Percentiles rank a stretch among this genome's conserved stretches.
Evolutionary conservation across 2,329 filamentous ascomycete genomes (phyloP).

Genomic region (Fusarium algeriense): DNA sequence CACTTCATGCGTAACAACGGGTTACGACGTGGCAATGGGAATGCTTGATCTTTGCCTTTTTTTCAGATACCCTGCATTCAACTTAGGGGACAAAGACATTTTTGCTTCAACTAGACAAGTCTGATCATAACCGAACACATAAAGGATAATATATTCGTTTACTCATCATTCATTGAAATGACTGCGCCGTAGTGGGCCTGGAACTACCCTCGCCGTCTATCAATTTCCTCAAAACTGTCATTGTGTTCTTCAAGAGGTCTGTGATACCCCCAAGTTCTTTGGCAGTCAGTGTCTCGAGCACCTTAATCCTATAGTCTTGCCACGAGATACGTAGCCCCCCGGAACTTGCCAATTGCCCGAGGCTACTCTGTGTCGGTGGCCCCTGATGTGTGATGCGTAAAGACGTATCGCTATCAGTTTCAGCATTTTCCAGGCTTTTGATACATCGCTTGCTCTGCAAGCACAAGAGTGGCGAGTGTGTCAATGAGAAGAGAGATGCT

Average conservation of each 20-base stretch:
- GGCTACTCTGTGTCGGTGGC: conserved; percentile 76
- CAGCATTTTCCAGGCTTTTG: conserved; percentile 68
- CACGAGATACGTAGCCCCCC: conserved; percentile 77
- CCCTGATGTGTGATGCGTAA: conserved; percentile 69
- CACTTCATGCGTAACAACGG: conserved; percentile 38
- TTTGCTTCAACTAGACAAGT: conserved; percentile 50
- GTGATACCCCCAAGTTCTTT: conserved; percentile 75
- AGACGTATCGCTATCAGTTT: conserved; percentile 54
- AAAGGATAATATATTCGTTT: background rate
- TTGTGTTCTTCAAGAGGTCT: conserved; percentile 82
- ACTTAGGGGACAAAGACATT: conserved; percentile 46
- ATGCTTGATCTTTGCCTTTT: conserved; percentile 3
- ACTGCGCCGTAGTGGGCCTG: conserved; percentile 34
- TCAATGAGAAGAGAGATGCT: conserved; percentile 67
- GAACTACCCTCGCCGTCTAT: conserved; percentile 49
- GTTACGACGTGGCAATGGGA: conserved; percentile 1
- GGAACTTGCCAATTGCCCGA: conserved; percentile 71
- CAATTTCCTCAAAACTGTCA: conserved; percentile 76
- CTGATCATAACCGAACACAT: conserved; percentile 9
- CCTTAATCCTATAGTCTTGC: conserved; percentile 80
- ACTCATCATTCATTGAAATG: background rate
- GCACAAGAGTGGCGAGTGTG: conserved; percentile 69
- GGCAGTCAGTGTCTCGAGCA: conserved; percentile 75
- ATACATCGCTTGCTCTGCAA: conserved; percentile 67
- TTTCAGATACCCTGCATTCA: conserved; percentile 53